Conservation (phyloP, 805 yeast species). For the Candida railenensis region DNA sequence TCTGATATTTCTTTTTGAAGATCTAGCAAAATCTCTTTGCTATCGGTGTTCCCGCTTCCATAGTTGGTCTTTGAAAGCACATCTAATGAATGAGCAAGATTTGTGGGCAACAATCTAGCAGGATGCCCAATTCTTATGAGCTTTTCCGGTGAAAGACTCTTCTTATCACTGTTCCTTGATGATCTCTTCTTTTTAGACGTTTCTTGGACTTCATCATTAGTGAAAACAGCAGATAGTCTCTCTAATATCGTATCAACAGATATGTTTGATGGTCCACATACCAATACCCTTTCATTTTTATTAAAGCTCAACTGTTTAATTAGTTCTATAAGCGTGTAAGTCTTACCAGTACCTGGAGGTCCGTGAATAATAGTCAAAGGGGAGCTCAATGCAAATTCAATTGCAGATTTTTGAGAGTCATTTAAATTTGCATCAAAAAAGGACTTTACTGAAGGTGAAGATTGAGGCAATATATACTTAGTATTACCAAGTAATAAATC, state of each 20-base stretch:
- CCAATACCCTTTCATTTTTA: constrained; percentile 55
- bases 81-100: constrained; percentile 73
- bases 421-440: constrained; percentile 53
- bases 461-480: constrained; percentile 27
- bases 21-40: constrained; percentile 55
- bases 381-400: constrained; percentile 59
- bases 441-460: constrained; percentile 9
- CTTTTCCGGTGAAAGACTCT: constrained; percentile 21
- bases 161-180: constrained; percentile 31
- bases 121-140: constrained; percentile 93
- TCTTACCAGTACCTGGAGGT: constrained; percentile 82
- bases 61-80: constrained; percentile 48
- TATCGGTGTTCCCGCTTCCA: constrained; percentile 37
- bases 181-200: constrained; percentile 25
- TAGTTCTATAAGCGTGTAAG: constrained; percentile 80
- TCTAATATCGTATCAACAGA: constrained; percentile 91
- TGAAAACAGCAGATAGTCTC: constrained; percentile 47
- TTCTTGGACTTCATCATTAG: constrained; percentile 5
- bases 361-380: constrained; percentile 69
- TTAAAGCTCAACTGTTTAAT: constrained; percentile 64
- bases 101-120: constrained; percentile 67
- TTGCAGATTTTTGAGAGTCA: constrained; percentile 71
- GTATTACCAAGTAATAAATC: constrained; percentile 48
- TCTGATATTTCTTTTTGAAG: constrained; percentile 69
- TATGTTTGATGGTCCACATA: constrained; percentile 93